Conservation (phyloP, 345 rosid species). For the Sisymbrium altissimum region DNA sequence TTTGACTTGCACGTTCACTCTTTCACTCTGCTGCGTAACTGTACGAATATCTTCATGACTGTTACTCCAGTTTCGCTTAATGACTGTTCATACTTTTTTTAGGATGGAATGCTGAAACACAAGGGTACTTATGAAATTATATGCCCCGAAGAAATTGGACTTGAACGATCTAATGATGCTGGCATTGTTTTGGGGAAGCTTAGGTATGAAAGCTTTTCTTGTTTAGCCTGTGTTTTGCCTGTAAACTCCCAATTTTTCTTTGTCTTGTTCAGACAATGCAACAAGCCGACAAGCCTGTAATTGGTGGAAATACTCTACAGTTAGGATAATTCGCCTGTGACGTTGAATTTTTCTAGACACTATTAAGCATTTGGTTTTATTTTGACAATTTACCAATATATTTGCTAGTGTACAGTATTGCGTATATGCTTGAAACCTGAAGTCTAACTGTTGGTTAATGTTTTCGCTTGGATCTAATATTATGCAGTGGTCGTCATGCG, state of each 20-base stretch:
- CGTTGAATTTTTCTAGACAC: not conserved
- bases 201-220: conserved; percentile 45
- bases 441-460: conserved; percentile 15
- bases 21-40: conserved; percentile 11
- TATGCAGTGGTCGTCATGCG: conserved; percentile 91
- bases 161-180: conserved; percentile 75
- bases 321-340: not conserved
- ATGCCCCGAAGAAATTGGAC: conserved; percentile 86
- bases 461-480: conserved; percentile 14
- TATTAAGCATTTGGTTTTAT: not conserved
- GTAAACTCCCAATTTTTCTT: not conserved
- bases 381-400: not conserved
- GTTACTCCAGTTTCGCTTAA: not conserved
- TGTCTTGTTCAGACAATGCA: conserved; percentile 11
- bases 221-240: not conserved
- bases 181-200: conserved; percentile 96
- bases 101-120: conserved; percentile 98
- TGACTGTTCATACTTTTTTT: conserved; percentile 16
- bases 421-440: not conserved
- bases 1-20: conserved; percentile 2
- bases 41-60: not conserved
- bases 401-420: not conserved
- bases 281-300: not conserved
- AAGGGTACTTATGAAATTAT: conserved; percentile 91
- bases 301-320: not conserved